These are phyloP conservation scores for Tilletia horrida DNA, from an alignment of 1,284 basidiomycete genomes.

Conservation along the genomic window DNA sequence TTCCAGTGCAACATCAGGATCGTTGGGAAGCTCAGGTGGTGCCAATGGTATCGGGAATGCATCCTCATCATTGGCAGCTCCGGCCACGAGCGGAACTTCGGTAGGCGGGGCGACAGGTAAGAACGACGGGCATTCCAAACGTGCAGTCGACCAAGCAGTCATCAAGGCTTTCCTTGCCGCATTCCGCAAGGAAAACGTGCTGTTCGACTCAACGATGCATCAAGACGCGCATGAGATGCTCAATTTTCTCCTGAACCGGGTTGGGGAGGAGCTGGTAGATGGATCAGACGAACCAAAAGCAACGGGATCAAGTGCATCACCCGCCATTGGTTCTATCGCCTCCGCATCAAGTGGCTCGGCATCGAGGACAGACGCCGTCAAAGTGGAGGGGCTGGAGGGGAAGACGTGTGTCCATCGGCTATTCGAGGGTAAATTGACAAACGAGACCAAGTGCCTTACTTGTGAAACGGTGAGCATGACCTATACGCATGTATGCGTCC, in stretches of 20 bases:
- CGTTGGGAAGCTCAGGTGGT: neutral
- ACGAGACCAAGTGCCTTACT: conserved; percentile 92
- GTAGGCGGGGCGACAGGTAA: neutral
- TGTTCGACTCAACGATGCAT: conserved; percentile 53
- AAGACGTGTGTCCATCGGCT: conserved; percentile 83
- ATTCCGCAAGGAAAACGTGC: conserved; percentile 43
- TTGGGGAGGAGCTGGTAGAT: conserved; percentile 85
- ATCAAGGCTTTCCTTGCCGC: conserved; percentile 42
- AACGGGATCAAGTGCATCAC: neutral
- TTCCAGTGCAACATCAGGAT: neutral
- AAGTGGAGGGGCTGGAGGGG: conserved; percentile 29
- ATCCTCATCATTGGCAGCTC: too few species aligned
- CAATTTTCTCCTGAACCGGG: conserved; percentile 85
- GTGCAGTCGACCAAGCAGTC: neutral
- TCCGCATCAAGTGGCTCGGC: neutral
- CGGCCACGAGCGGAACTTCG: neutral
- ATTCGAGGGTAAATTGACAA: conserved; percentile 88
- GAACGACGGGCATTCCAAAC: conserved; percentile 1
- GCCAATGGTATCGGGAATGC: neutral
- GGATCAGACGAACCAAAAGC: conserved; percentile 54
- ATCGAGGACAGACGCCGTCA: conserved; percentile 19
- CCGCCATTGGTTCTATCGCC: neutral
- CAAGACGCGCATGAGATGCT: conserved; percentile 97
- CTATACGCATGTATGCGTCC: too few species aligned
- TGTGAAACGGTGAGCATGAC: conserved; percentile 65